These are phyloP conservation scores for Acer saccharum DNA, from an alignment of 345 rosid genomes.

Conservation along the genomic window DNA sequence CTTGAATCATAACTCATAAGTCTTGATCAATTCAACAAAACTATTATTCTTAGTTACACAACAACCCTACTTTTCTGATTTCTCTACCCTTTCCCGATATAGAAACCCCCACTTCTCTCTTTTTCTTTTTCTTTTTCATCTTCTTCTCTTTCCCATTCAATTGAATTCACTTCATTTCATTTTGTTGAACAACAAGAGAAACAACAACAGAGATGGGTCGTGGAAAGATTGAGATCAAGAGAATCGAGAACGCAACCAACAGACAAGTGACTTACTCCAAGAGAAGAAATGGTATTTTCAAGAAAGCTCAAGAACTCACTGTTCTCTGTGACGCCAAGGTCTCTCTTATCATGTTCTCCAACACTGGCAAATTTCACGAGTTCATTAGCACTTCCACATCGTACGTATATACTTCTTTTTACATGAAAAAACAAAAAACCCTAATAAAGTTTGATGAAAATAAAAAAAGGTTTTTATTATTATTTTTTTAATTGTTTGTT, in stretches of 20 bases:
- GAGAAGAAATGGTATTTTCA: slow-evolving; percentile 58
- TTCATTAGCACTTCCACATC: slow-evolving; percentile 48
- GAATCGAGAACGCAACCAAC: slow-evolving; percentile 61
- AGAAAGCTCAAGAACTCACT: slow-evolving; percentile 68
- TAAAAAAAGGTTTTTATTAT: not conserved
- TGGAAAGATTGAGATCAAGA: slow-evolving; percentile 67
- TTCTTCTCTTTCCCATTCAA: slow-evolving; percentile 12
- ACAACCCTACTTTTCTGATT: slow-evolving; percentile 41
- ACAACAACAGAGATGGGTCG: slow-evolving; percentile 46
- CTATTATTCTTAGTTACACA: slow-evolving; percentile 28
- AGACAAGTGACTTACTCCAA: slow-evolving; percentile 71
- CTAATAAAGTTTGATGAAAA: not conserved
- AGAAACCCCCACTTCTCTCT: slow-evolving; percentile 18
- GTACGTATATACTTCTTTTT: slow-evolving; percentile 27
- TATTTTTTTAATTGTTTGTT: too few relatives aligned
- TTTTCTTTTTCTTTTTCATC: not conserved
- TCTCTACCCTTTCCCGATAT: slow-evolving; percentile 13
- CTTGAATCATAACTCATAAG: not conserved
- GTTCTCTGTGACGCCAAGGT: slow-evolving; percentile 74
- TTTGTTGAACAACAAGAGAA: not conserved
- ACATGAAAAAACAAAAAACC: not conserved
- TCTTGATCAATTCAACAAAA: not conserved
- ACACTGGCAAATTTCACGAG: slow-evolving; percentile 47
- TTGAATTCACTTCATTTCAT: not conserved
- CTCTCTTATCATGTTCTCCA: slow-evolving; percentile 60